Conservation (phyloP, 23 red algal species). For the Pyropia haitanensis region DNA sequence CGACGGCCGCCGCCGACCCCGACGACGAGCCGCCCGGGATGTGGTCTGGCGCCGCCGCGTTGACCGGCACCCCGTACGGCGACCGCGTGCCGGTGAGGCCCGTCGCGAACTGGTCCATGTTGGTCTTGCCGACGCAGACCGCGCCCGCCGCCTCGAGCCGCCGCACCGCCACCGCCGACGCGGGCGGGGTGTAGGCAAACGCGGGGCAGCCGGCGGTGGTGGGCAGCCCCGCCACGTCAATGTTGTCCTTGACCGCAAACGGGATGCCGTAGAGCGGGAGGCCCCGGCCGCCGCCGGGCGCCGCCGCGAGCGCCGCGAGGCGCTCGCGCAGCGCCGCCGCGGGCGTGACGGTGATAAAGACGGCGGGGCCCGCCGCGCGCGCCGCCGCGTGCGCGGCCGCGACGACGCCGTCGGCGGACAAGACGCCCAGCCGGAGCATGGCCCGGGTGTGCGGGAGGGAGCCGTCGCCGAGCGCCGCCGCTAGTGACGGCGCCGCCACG, state of each 20-base stretch:
- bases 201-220: constrained; percentile 40
- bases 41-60: constrained; percentile 12
- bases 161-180: constrained; percentile 18
- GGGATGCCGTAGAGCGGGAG: constrained; percentile 44
- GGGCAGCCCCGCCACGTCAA: constrained; percentile 27
- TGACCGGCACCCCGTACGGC: constrained; percentile 24
- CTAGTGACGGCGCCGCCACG: constrained; percentile 5
- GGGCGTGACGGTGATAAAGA: constrained; percentile 17
- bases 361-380: neutral
- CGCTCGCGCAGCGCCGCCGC: neutral
- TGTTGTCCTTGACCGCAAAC: constrained; percentile 21
- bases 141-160: constrained; percentile 47
- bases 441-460: constrained; percentile 6
- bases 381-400: constrained; percentile 10
- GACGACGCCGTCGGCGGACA: constrained; percentile 11
- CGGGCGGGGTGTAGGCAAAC: constrained; percentile 10
- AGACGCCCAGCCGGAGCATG: constrained; percentile 17
- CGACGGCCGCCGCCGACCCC: constrained; percentile 66
- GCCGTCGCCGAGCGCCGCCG: neutral
- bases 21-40: constrained; percentile 76
- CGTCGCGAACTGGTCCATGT: constrained; percentile 92
- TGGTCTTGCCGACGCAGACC: constrained; percentile 71
- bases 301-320: constrained; percentile 5
- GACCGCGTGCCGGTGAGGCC: constrained; percentile 50
- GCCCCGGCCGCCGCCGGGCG: neutral